phyloP scores from a whole-genome alignment of 164 flowering plant species.

The Paratinospora sagittata region DNA sequence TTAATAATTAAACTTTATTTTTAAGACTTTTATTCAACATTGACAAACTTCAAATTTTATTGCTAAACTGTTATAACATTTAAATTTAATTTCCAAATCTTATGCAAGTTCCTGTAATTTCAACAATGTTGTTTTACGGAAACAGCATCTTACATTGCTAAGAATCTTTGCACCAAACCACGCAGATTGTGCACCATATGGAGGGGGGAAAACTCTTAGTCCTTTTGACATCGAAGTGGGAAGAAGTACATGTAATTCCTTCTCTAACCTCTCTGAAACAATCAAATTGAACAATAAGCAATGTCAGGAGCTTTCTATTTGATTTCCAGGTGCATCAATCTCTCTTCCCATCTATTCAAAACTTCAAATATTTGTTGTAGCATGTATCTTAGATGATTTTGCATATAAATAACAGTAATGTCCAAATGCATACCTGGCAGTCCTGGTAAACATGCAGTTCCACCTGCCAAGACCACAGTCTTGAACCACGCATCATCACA shows the following conservation, averaged over 20 bases:
- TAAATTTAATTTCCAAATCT: background rate
- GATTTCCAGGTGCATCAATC: background rate
- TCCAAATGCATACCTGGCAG: slow-evolving; percentile 53
- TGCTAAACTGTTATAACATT: background rate
- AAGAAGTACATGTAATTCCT: slow-evolving; percentile 55
- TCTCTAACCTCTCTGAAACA: slow-evolving; percentile 73
- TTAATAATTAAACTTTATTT: background rate
- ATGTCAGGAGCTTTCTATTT: background rate
- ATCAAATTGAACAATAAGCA: slow-evolving; percentile 1
- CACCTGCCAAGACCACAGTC: slow-evolving; percentile 87
- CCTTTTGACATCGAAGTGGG: slow-evolving; percentile 45
- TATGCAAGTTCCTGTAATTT: background rate
- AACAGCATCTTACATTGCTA: slow-evolving; percentile 62
- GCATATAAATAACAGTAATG: background rate
- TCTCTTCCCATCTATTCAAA: background rate
- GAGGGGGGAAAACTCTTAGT: slow-evolving; percentile 73
- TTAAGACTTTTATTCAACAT: background rate
- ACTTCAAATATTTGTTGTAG: background rate
- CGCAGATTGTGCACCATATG: slow-evolving; percentile 69
- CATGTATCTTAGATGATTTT: background rate
- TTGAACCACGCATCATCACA: slow-evolving; percentile 79
- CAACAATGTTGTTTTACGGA: background rate
- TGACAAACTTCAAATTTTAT: background rate
- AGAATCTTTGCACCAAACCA: slow-evolving; percentile 90
- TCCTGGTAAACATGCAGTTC: slow-evolving; percentile 86